A percentile compares a stretch with the other conserved stretches of the same genome.
phyloP scores from a whole-genome alignment of 805 yeast species.

The Metschnikowia continentalis region DNA sequence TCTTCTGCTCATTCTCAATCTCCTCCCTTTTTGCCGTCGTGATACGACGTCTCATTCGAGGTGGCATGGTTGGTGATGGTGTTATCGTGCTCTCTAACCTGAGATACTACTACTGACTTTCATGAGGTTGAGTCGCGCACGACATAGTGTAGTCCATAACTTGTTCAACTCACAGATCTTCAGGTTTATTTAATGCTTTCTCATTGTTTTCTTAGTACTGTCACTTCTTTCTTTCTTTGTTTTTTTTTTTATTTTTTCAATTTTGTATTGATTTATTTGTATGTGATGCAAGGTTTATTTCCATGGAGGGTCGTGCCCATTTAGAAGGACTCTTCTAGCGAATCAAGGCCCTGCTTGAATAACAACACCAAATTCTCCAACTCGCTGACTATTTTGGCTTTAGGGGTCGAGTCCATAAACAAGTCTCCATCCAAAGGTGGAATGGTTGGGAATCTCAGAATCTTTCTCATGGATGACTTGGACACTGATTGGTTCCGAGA shows the following conservation, averaged over 20 bases:
- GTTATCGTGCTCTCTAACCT: not conserved
- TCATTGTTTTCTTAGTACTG: too few relatives aligned
- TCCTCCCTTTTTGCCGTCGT: constrained; percentile 40
- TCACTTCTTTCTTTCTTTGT: too few relatives aligned
- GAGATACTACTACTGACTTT: not conserved
- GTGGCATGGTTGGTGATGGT: constrained; percentile 26
- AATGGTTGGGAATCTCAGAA: constrained; percentile 30
- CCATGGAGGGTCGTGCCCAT: not conserved
- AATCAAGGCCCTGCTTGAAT: constrained; percentile 39
- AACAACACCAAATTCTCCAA: constrained; percentile 35
- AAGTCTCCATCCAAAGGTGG: constrained; percentile 35
- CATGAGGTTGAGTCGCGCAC: not conserved
- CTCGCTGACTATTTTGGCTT: constrained; percentile 31
- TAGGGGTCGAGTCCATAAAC: constrained; percentile 36
- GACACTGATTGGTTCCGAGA: not conserved
- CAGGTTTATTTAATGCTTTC: too few relatives aligned
- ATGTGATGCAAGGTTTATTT: not conserved
- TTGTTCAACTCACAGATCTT: too few relatives aligned
- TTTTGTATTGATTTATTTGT: not conserved
- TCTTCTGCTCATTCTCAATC: constrained; percentile 39
- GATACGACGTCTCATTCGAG: constrained; percentile 42
- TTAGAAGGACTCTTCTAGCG: constrained; percentile 24
- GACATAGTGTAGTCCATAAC: not conserved
- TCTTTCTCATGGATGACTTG: constrained; percentile 3
- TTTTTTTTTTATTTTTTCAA: too few relatives aligned